Conservation (phyloP, 192 early-diverging fungal genomes). For the Rhizophagus prolifer region DNA sequence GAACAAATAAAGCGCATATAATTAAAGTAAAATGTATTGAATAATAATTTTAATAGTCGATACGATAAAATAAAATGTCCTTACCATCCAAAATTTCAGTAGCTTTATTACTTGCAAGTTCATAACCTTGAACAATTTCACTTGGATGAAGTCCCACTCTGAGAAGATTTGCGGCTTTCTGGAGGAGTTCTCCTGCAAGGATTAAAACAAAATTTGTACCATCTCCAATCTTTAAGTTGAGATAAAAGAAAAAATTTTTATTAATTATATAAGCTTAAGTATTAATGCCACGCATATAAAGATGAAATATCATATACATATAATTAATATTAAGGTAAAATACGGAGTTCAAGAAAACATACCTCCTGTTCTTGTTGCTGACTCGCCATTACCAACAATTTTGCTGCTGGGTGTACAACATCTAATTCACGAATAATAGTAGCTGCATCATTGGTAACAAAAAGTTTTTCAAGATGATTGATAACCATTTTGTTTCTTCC, state of each 20-base stretch:
- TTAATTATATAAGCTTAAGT: too few relatives aligned
- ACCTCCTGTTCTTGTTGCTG: slow-evolving; percentile 97
- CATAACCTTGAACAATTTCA: slow-evolving; percentile 94
- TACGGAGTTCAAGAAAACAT: neutral
- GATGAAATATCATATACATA: too few relatives aligned
- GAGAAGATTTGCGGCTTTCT: slow-evolving; percentile 88
- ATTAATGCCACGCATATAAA: too few relatives aligned
- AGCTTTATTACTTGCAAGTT: slow-evolving; percentile 81
- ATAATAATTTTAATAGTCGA: too few relatives aligned
- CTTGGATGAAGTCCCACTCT: slow-evolving; percentile 94
- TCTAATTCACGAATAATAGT: slow-evolving; percentile 98
- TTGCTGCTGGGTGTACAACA: slow-evolving; percentile 96
- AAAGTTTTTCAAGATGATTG: slow-evolving; percentile 97
- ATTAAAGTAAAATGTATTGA: neutral
- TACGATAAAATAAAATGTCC: neutral
- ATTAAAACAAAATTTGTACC: slow-evolving; percentile 95
- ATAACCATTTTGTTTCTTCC: slow-evolving; percentile 99
- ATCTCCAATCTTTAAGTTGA: slow-evolving; percentile 75
- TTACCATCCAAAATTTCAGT: slow-evolving; percentile 79
- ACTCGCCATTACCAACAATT: slow-evolving; percentile 92
- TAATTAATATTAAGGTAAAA: too few relatives aligned
- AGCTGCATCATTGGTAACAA: slow-evolving; percentile 98
- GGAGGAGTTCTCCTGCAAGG: slow-evolving; percentile 91
- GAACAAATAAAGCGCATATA: neutral
- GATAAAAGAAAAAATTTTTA: neutral